phyloP scores from a whole-genome alignment of 345 rosid species.

The Sisymbrium irio region DNA sequence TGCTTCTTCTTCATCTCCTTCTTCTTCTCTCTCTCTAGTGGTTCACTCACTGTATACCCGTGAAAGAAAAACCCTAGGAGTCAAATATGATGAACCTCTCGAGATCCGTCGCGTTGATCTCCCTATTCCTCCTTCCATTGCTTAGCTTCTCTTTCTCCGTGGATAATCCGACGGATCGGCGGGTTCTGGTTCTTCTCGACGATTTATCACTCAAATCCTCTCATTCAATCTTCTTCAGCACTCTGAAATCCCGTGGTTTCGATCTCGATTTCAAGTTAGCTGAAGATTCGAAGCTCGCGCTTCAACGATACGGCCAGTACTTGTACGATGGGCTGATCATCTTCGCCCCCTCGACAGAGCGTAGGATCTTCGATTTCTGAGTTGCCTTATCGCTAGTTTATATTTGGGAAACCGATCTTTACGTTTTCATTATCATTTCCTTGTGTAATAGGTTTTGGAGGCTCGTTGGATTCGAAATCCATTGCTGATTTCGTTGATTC shows the following conservation, averaged over 20 bases:
- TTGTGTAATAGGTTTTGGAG: constrained; percentile 48
- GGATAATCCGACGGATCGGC: constrained; percentile 52
- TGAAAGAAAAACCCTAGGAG: constrained; percentile 13
- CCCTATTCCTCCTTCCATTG: constrained; percentile 37
- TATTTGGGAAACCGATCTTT: neutral
- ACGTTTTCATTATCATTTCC: neutral
- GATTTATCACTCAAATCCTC: constrained; percentile 61
- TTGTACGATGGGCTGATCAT: constrained; percentile 56
- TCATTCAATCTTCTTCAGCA: constrained; percentile 62
- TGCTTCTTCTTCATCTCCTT: neutral
- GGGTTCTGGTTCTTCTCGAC: constrained; percentile 56
- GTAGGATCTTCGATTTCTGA: constrained; percentile 39
- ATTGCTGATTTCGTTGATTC: constrained; percentile 73
- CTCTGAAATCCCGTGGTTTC: constrained; percentile 58
- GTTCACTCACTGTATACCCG: constrained; percentile 12
- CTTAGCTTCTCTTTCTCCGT: constrained; percentile 52
- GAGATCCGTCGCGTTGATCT: constrained; percentile 30
- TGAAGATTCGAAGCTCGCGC: constrained; percentile 54
- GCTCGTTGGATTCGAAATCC: constrained; percentile 51
- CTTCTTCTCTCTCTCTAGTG: neutral
- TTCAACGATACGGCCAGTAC: constrained; percentile 67
- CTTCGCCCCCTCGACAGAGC: constrained; percentile 57
- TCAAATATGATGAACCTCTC: constrained; percentile 28
- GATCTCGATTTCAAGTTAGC: constrained; percentile 62
- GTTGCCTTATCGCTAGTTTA: neutral